Base-by-base conservation (phyloP, 2,329 filamentous ascomycete species). In the Verticillium zaregamsianum region DNA sequence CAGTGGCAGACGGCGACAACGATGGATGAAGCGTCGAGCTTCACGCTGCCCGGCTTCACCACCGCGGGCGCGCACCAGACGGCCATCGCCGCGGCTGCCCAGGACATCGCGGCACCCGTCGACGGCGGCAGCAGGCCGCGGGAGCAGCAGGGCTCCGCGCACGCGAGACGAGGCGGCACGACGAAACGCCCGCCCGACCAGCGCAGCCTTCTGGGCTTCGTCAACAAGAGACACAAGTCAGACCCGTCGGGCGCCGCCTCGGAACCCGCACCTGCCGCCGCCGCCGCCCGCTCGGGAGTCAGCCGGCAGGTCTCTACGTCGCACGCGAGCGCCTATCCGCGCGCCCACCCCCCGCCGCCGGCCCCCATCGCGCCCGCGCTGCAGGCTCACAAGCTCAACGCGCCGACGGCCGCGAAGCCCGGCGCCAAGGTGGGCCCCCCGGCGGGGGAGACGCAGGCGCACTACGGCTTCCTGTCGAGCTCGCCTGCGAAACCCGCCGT, bases 1-100 rank as follows among this genome's bases (percentile, higher is more conserved):
- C 31, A 31, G 15, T 55, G 54, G 54, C 54, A 55, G 14, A 49
- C 39, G 62, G 68, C 75, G 5, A 89, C 87, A 5, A 90, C 87
- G 0, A 90, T 90, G 86, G 82, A 86, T 55, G 77, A 80, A 60
- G 75, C 81, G 0, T 74, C 80, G 0, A 80, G 75, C 0, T 91
- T 91, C 63, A 89, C 86, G 0, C 74, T 84, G 9, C 77, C 82
- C 0, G 86, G 85, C 0, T 91, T 91, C 65, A 85, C 84, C n/a
- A 85, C 84, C 11, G 86, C 87, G 2, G 80, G 81, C 11, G 77
- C 82, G 23, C 86, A 88, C 66, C 81, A 80, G 59, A 73, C 76
- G 2, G 74, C 71, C 9, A 70, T 81, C 20, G 62, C 71, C n/a
- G 62, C 71, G 31, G 73, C 73, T 0, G 73, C 77, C 17, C 66